Percentiles rank a stretch among this genome's conserved stretches.
phyloP scores from a whole-genome alignment of 495 filamentous ascomycete genomes.

The Aspergillus biplanus region DNA sequence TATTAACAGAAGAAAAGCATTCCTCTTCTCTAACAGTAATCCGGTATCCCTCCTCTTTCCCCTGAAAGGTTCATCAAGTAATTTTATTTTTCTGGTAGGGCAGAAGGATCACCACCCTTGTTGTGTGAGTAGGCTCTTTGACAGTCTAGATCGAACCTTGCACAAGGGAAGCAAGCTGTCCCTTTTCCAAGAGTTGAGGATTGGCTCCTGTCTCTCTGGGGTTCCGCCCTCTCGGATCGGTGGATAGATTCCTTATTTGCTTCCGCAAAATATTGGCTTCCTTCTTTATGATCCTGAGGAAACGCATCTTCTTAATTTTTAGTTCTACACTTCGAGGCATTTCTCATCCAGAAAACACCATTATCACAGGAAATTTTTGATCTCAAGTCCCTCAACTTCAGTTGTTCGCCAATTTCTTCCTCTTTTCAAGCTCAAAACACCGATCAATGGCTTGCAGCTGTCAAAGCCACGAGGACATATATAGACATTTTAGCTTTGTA shows the following conservation, averaged over 20 bases:
- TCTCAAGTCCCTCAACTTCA: background rate
- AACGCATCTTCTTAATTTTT: background rate
- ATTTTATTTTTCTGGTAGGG: slow-evolving; percentile 13
- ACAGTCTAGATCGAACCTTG: slow-evolving; percentile 8
- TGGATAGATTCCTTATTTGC: slow-evolving; percentile 9
- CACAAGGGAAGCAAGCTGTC: background rate
- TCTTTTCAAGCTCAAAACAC: background rate
- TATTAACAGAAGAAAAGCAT: background rate
- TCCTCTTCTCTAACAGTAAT: background rate
- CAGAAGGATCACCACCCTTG: slow-evolving; percentile 21
- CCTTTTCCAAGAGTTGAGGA: background rate
- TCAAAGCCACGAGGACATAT: slow-evolving; percentile 18
- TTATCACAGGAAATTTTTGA: background rate
- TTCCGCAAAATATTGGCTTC: slow-evolving; percentile 13
- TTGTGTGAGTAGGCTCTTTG: background rate
- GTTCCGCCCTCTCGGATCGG: slow-evolving; percentile 8
- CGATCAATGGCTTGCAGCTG: slow-evolving; percentile 13
- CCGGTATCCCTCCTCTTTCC: background rate
- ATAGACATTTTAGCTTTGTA: background rate
- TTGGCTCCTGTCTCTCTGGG: slow-evolving; percentile 4
- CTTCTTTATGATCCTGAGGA: background rate
- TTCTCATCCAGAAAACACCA: background rate
- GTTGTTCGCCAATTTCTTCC: background rate
- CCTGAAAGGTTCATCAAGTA: background rate
- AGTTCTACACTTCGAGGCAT: background rate